Conservation (phyloP, 139 green algal species). For the Volvox reticuliferus region DNA sequence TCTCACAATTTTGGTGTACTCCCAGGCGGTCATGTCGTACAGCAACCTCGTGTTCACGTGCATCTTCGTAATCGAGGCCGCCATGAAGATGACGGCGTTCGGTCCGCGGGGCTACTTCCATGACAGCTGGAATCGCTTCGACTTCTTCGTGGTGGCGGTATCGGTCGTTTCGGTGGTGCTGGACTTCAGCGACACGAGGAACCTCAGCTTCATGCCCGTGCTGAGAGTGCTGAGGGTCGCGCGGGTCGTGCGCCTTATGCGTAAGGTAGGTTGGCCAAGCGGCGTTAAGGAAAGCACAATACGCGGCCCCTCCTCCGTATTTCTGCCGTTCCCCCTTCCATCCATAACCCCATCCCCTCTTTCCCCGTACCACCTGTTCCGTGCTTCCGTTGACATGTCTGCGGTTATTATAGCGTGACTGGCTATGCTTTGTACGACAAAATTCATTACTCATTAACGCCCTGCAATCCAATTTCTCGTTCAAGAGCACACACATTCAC, state of each 20-base stretch:
- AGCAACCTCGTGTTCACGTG: constrained; percentile 71
- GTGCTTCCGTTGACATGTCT: no score
- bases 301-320: no score
- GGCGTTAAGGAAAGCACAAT: no score
- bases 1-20: no score
- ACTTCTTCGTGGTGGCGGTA: constrained; percentile 71
- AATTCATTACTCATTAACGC: no score
- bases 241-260: constrained; percentile 43
- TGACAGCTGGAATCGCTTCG: constrained; percentile 71
- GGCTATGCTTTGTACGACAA: no score
- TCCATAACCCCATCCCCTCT: not conserved
- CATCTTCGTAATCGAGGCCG: constrained; percentile 74
- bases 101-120: constrained; percentile 11
- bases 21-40: constrained; percentile 39
- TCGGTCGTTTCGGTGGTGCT: constrained; percentile 56
- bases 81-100: constrained; percentile 69
- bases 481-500: no score
- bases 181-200: constrained; percentile 43
- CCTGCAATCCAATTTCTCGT: no score
- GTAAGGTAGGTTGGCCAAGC: not conserved
- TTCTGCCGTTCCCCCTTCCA: not conserved
- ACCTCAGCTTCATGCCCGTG: constrained; percentile 69
- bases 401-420: no score
- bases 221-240: constrained; percentile 76
- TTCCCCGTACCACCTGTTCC: no score